Conservation (phyloP, 768 basidiomycete genomes). For the Gloeopeniophorella convolvens region DNA sequence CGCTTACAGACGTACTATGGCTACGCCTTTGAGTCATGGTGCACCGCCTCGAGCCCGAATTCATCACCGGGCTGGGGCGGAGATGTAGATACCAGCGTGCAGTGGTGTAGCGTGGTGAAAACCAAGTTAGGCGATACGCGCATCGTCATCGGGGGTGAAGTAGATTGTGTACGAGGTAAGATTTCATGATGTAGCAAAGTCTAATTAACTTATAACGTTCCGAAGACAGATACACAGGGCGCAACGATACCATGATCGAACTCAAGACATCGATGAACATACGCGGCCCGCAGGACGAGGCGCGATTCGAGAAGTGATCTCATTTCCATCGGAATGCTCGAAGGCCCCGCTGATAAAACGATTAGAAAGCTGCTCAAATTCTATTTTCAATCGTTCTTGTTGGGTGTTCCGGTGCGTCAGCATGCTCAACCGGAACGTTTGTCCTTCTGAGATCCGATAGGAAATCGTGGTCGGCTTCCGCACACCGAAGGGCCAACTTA, state of each 20-base stretch:
- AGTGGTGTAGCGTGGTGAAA: constrained; percentile 88
- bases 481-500: constrained; percentile 63
- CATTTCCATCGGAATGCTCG: background rate
- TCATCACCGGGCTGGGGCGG: constrained; percentile 56
- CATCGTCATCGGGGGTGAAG: constrained; percentile 81
- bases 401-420: constrained; percentile 70
- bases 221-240: constrained; percentile 53
- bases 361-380: constrained; percentile 84
- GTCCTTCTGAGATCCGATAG: constrained; percentile 32
- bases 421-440: background rate
- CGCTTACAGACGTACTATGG: constrained; percentile 71
- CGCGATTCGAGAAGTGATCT: constrained; percentile 70
- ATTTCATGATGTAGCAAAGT: background rate
- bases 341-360: no score
- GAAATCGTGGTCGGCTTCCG: constrained; percentile 87
- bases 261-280: constrained; percentile 81
- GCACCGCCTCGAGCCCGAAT: constrained; percentile 43
- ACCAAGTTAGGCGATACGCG: constrained; percentile 71
- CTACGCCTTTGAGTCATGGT: constrained; percentile 87
- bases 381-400: constrained; percentile 86
- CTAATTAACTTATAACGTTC: background rate
- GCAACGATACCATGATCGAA: constrained; percentile 70
- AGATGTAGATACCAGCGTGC: constrained; percentile 80
- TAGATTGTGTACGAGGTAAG: constrained; percentile 80
- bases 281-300: constrained; percentile 54